Percentiles rank a stretch among this genome's conserved stretches.
Evolutionary conservation across 768 basidiomycete genomes (phyloP).

Genomic region (Pulveroboletus sp.): DNA sequence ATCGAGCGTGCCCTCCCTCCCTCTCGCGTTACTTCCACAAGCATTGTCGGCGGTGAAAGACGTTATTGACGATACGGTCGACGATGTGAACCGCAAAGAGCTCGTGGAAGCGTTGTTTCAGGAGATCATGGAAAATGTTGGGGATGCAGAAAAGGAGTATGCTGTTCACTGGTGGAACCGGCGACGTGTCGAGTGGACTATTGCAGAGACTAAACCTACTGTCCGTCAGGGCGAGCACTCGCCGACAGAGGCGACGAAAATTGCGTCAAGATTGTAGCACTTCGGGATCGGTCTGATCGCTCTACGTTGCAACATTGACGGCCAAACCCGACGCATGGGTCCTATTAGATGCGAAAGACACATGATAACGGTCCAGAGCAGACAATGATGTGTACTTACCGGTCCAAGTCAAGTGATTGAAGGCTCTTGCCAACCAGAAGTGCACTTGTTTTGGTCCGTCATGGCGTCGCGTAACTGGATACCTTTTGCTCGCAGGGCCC

Average conservation of each 20-base stretch:
- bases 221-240: not conserved
- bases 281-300: not conserved
- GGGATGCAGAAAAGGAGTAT: slow-evolving; percentile 64
- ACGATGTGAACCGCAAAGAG: slow-evolving; percentile 33
- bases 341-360: not conserved
- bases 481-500: not conserved
- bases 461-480: too few relatives aligned
- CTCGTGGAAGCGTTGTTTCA: slow-evolving; percentile 55
- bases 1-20: slow-evolving; percentile 59
- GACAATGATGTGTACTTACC: too few relatives aligned
- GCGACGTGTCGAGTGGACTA: slow-evolving; percentile 28
- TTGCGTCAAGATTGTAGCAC: slow-evolving; percentile 10
- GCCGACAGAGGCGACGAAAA: not conserved
- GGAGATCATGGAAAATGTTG: slow-evolving; percentile 60
- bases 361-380: too few relatives aligned
- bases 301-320: not conserved
- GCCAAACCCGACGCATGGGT: not conserved
- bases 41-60: slow-evolving; percentile 47
- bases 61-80: slow-evolving; percentile 29
- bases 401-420: too few relatives aligned
- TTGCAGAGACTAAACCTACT: not conserved
- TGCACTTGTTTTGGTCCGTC: too few relatives aligned
- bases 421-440: too few relatives aligned
- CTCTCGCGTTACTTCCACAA: slow-evolving; percentile 49
- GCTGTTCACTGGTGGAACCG: slow-evolving; percentile 73